Evolutionary conservation across 352 stramenopile genomes (phyloP).

Genomic region (Bremia lactucae): DNA sequence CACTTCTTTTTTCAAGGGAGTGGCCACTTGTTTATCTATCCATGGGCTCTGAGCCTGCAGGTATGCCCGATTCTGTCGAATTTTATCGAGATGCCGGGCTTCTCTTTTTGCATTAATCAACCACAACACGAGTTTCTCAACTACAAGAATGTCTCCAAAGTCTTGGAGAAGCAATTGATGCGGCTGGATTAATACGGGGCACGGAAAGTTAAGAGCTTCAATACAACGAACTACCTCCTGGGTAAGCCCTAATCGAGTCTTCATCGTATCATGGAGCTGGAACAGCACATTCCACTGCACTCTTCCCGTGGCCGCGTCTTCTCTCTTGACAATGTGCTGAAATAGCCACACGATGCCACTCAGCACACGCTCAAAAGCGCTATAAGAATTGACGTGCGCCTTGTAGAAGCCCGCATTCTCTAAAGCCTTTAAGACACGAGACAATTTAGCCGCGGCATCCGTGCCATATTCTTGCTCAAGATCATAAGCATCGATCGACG

Average conservation of each 20-base stretch:
- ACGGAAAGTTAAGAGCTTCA: conserved; percentile 23
- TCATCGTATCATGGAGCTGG: conserved; percentile 55
- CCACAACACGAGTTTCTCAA: conserved; percentile 41
- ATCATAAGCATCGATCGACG: conserved; percentile 17
- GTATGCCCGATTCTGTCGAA: conserved; percentile 22
- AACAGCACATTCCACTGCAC: conserved; percentile 62
- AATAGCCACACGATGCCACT: conserved; percentile 50
- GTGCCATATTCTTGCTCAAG: conserved; percentile 24
- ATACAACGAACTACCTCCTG: conserved; percentile 45
- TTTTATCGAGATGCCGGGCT: conserved; percentile 26
- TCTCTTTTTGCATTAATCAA: conserved; percentile 32
- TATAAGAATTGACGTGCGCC: conserved; percentile 27
- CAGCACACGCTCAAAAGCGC: conserved; percentile 54
- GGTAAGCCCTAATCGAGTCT: conserved; percentile 49
- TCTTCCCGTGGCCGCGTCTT: conserved; percentile 27
- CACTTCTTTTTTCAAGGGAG: conserved; percentile 33
- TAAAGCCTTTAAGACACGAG: conserved; percentile 21
- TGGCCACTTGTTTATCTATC: not conserved
- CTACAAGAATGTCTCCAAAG: conserved; percentile 54
- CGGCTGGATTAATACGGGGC: conserved; percentile 36
- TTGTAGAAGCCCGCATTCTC: conserved; percentile 35
- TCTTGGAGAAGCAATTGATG: conserved; percentile 73
- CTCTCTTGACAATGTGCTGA: conserved; percentile 40
- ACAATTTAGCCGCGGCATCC: conserved; percentile 26
- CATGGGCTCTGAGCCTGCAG: conserved; percentile 15